Percentiles rank a stretch among this genome's conserved stretches.
Evolutionary conservation across 2,329 filamentous ascomycete species (phyloP).

Genomic region (Fusarium graminum): DNA sequence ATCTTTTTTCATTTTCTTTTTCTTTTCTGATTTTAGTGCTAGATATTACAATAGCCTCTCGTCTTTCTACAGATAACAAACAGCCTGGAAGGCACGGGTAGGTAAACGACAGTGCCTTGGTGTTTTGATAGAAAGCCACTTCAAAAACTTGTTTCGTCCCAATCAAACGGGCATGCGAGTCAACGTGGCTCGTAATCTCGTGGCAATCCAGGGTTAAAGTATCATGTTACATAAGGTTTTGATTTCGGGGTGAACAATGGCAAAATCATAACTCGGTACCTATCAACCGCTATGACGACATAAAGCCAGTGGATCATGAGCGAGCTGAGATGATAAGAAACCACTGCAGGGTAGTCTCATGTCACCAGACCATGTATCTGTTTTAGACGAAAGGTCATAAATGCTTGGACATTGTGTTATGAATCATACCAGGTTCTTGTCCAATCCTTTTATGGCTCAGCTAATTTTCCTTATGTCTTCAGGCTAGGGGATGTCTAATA

Average conservation of each 20-base stretch:
- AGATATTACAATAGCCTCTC: not conserved
- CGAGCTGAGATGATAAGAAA: too few relatives aligned
- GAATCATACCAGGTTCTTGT: too few relatives aligned
- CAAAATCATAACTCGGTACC: not conserved
- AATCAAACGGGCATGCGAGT: not conserved
- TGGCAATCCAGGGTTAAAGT: not conserved
- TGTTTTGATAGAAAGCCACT: not conserved
- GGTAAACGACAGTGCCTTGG: not conserved
- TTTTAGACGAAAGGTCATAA: too few relatives aligned
- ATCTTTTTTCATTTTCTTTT: too few relatives aligned
- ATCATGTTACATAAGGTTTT: not conserved
- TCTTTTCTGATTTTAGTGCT: not conserved
- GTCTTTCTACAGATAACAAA: not conserved
- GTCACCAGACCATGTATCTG: too few relatives aligned
- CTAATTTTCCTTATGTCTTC: too few relatives aligned
- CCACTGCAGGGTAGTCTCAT: too few relatives aligned
- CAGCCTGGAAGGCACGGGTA: not conserved
- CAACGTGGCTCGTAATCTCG: not conserved
- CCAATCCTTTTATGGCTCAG: too few relatives aligned
- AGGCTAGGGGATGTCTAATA: too few relatives aligned
- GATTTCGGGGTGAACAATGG: too few relatives aligned
- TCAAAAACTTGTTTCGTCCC: not conserved
- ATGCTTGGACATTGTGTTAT: too few relatives aligned
- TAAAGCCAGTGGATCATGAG: not conserved
- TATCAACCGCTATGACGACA: not conserved